Evolutionary conservation across 768 basidiomycete species (phyloP).

Genomic region (Paxillus rubicundulus): DNA sequence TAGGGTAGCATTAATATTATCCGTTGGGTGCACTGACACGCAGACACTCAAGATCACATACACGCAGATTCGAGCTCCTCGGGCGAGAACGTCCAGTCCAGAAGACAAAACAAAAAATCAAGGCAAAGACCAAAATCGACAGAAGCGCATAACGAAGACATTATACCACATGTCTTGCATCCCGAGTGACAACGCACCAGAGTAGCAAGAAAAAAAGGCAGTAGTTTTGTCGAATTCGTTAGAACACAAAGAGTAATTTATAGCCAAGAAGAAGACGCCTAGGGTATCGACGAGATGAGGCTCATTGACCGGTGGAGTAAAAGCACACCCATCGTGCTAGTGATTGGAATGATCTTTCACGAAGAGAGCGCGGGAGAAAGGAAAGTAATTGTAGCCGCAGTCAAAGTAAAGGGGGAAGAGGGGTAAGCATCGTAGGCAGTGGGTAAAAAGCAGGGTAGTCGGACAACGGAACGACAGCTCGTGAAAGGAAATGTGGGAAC

Average conservation of each 20-base stretch:
- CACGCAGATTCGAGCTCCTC: too few relatives aligned
- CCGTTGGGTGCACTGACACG: too few relatives aligned
- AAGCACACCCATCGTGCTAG: conserved; percentile 19
- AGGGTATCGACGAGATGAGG: conserved; percentile 37
- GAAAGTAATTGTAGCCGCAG: conserved; percentile 1
- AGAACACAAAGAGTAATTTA: not conserved
- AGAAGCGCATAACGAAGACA: too few relatives aligned
- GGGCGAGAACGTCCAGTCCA: too few relatives aligned
- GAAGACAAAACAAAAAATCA: too few relatives aligned
- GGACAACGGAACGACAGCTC: conserved; percentile 10
- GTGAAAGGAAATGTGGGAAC: not conserved
- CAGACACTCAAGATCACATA: too few relatives aligned
- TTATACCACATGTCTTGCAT: too few relatives aligned
- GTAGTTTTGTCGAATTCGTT: too few relatives aligned
- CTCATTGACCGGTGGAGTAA: conserved; percentile 32
- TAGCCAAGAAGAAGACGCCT: not conserved
- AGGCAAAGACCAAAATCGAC: too few relatives aligned
- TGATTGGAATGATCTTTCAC: conserved; percentile 18
- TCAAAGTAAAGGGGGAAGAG: not conserved
- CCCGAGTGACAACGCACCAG: too few relatives aligned
- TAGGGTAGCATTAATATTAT: too few relatives aligned
- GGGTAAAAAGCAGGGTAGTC: conserved; percentile 4
- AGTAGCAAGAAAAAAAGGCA: too few relatives aligned
- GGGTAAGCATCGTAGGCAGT: not conserved
- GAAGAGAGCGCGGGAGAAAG: not conserved